Evolutionary conservation across 768 basidiomycete genomes (phyloP).

Genomic region (Rhodocollybia butyracea): DNA sequence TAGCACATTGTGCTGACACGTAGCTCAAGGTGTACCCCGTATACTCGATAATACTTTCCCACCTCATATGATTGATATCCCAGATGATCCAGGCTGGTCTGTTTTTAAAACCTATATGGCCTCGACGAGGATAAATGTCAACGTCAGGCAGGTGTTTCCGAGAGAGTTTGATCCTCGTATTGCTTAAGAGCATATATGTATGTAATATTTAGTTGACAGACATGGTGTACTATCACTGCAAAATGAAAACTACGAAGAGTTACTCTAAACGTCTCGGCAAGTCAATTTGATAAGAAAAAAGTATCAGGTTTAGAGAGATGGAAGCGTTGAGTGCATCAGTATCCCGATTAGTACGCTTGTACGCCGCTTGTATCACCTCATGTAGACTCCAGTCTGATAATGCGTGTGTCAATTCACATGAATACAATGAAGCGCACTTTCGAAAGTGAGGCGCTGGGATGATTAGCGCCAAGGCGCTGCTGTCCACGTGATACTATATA

Average conservation of each 20-base stretch:
- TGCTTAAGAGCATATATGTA: background rate
- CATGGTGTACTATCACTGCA: no score
- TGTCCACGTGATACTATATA: background rate
- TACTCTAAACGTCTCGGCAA: no score
- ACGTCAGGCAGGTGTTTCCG: conserved; percentile 87
- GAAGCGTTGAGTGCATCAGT: no score
- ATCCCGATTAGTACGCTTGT: no score
- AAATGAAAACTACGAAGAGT: no score
- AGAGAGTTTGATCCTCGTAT: conserved; percentile 50
- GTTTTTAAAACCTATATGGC: conserved; percentile 63
- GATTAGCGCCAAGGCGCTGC: background rate
- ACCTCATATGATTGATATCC: conserved; percentile 41
- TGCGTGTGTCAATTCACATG: no score
- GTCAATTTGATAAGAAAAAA: no score
- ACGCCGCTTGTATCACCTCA: no score
- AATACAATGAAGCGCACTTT: no score
- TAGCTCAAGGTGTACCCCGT: conserved; percentile 69
- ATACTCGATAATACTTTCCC: conserved; percentile 84
- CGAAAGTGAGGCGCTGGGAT: background rate
- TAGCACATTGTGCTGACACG: background rate
- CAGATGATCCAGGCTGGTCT: conserved; percentile 46
- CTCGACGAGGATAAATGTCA: conserved; percentile 82
- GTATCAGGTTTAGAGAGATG: no score
- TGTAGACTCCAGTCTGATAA: no score
- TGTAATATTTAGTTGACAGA: background rate